A percentile compares a stretch with the other conserved stretches of the same genome.
Evolutionary conservation across 1,284 basidiomycete species (phyloP).

Genomic region (Ustilago vetiveriae): DNA sequence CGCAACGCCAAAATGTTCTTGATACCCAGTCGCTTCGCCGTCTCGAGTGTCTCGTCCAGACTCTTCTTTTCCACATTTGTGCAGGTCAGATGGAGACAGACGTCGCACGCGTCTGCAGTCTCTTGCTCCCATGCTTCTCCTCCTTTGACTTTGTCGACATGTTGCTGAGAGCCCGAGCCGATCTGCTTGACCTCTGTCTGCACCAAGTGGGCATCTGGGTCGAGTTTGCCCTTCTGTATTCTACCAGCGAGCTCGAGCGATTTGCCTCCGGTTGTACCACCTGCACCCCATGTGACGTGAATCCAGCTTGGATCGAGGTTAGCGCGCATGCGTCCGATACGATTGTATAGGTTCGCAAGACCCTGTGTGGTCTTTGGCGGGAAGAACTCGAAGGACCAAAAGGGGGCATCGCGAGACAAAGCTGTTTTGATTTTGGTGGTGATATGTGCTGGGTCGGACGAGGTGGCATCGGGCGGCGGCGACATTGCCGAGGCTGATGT

Average conservation of each 20-base stretch:
- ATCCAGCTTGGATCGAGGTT: slow-evolving; percentile 70
- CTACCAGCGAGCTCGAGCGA: slow-evolving; percentile 78
- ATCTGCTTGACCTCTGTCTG: slow-evolving; percentile 13
- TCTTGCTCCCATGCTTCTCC: slow-evolving; percentile 19
- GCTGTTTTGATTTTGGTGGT: slow-evolving; percentile 32
- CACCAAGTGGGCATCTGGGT: slow-evolving; percentile 30
- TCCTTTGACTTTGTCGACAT: slow-evolving; percentile 19
- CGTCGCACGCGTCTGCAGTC: slow-evolving; percentile 83
- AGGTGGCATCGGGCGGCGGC: background rate
- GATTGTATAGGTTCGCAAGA: slow-evolving; percentile 72
- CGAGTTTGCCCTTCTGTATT: slow-evolving; percentile 57
- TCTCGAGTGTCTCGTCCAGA: slow-evolving; percentile 82
- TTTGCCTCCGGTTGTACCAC: slow-evolving; percentile 88
- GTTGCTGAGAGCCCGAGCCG: slow-evolving; percentile 10
- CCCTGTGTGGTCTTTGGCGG: slow-evolving; percentile 91
- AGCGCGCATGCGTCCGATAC: slow-evolving; percentile 72
- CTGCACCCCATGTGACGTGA: slow-evolving; percentile 94
- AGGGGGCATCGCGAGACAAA: slow-evolving; percentile 25
- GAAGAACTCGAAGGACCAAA: slow-evolving; percentile 87
- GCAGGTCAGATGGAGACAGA: slow-evolving; percentile 94
- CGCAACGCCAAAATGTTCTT: slow-evolving; percentile 90
- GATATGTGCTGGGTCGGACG: slow-evolving; percentile 42
- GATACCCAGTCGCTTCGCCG: slow-evolving; percentile 83
- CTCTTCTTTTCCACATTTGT: slow-evolving; percentile 83
- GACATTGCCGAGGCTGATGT: background rate